Evolutionary conservation across 2,329 filamentous ascomycete species (phyloP).

Genomic region (Parastagonospora nodorum): DNA sequence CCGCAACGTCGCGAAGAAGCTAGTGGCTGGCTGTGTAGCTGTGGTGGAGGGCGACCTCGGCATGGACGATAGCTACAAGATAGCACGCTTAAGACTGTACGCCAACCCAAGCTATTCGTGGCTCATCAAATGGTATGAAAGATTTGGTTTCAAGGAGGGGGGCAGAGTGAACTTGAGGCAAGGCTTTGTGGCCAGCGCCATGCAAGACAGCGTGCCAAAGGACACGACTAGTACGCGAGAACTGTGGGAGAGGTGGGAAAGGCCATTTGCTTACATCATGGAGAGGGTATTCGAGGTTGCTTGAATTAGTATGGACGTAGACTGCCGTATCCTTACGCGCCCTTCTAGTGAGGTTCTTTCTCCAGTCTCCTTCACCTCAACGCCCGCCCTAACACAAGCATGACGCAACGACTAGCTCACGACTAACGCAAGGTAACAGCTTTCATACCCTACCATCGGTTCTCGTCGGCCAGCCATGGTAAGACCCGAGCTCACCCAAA

Average conservation of each 20-base stretch:
- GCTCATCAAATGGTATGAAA: slow-evolving; percentile 18
- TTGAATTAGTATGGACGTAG: no score
- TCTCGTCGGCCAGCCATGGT: slow-evolving; percentile 5
- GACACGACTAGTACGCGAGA: slow-evolving; percentile 18
- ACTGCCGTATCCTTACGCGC: neutral
- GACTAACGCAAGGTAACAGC: slow-evolving; percentile 6
- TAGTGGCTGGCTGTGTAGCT: slow-evolving; percentile 10
- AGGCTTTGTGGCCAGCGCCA: slow-evolving; percentile 15
- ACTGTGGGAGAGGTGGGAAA: slow-evolving; percentile 16
- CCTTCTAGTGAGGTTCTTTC: neutral
- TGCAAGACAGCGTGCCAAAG: slow-evolving; percentile 16
- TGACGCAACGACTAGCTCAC: slow-evolving; percentile 1
- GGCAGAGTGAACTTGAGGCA: slow-evolving; percentile 16
- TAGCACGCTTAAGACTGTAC: slow-evolving; percentile 18
- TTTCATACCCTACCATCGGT: slow-evolving; percentile 4
- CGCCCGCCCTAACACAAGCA: neutral
- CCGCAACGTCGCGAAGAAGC: slow-evolving; percentile 10
- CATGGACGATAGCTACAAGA: neutral
- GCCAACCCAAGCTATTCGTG: slow-evolving; percentile 10
- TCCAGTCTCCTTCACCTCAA: neutral
- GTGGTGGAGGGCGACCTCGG: neutral
- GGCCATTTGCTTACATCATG: slow-evolving; percentile 23
- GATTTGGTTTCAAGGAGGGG: slow-evolving; percentile 14
- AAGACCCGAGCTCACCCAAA: slow-evolving; percentile 12
- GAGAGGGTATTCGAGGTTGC: slow-evolving; percentile 14